These are phyloP conservation scores for Yamadazyma phyllophila DNA, from an alignment of 805 yeast genomes.

Conservation along the genomic window DNA sequence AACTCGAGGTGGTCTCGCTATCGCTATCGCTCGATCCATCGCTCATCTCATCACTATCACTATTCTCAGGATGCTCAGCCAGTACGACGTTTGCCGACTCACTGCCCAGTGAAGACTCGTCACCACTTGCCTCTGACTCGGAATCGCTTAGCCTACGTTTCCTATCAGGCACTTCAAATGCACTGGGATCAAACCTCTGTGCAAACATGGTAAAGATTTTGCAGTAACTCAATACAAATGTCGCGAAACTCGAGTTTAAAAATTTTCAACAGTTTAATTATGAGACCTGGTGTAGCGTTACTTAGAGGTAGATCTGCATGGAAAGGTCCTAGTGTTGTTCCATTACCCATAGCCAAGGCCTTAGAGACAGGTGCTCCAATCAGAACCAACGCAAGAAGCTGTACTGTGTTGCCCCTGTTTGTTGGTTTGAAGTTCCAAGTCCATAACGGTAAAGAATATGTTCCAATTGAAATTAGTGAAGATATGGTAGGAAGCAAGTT, in stretches of 20 bases:
- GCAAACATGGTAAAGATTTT: slow-evolving; percentile 13
- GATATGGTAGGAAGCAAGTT: slow-evolving; percentile 96
- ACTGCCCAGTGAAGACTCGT: no score
- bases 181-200: slow-evolving; percentile 14
- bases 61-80: slow-evolving; percentile 3
- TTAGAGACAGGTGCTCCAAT: slow-evolving; percentile 77
- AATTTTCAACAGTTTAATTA: slow-evolving; percentile 14
- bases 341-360: slow-evolving; percentile 89
- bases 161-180: not conserved
- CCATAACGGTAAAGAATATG: slow-evolving; percentile 94
- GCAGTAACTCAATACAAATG: not conserved
- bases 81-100: not conserved
- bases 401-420: slow-evolving; percentile 93
- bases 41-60: slow-evolving; percentile 4
- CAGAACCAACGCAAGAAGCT: slow-evolving; percentile 92
- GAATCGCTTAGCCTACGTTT: slow-evolving; percentile 7
- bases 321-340: slow-evolving; percentile 89
- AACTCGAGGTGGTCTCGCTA: slow-evolving; percentile 12
- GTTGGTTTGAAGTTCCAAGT: slow-evolving; percentile 93
- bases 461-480: slow-evolving; percentile 80
- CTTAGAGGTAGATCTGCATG: slow-evolving; percentile 37
- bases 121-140: slow-evolving; percentile 4
- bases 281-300: slow-evolving; percentile 34
- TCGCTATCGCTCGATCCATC: slow-evolving; percentile 11
- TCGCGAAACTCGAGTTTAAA: slow-evolving; percentile 2